These are phyloP conservation scores for Candida cerambycidarum DNA, from an alignment of 805 yeast species.

Conservation along the genomic window DNA sequence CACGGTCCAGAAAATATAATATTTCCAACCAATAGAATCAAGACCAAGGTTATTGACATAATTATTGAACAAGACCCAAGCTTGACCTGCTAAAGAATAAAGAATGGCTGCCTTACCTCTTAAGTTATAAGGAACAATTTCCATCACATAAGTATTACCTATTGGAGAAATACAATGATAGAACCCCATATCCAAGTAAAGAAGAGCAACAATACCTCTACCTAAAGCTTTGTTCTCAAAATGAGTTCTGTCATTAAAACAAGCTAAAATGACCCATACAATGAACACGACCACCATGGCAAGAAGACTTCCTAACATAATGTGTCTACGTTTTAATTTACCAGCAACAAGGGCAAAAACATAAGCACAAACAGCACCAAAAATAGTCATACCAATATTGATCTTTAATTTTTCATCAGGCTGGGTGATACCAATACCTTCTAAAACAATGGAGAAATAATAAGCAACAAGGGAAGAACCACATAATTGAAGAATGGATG, in stretches of 20 bases:
- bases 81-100: slow-evolving; percentile 15
- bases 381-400: slow-evolving; percentile 49
- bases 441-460: slow-evolving; percentile 48
- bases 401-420: slow-evolving; percentile 43
- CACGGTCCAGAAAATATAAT: slow-evolving; percentile 23
- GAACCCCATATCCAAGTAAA: slow-evolving; percentile 20
- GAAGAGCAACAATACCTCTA: slow-evolving; percentile 22
- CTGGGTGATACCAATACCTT: slow-evolving; percentile 50
- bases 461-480: slow-evolving; percentile 53
- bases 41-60: slow-evolving; percentile 18
- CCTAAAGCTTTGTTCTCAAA: slow-evolving; percentile 7
- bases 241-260: slow-evolving; percentile 16
- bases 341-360: slow-evolving; percentile 16
- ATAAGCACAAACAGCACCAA: slow-evolving; percentile 34
- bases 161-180: slow-evolving; percentile 35
- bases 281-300: slow-evolving; percentile 22
- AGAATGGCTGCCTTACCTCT: slow-evolving; percentile 34
- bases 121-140: slow-evolving; percentile 31
- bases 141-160: slow-evolving; percentile 25
- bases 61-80: slow-evolving; percentile 18
- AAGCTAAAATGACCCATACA: slow-evolving; percentile 21
- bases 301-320: slow-evolving; percentile 22
- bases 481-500: slow-evolving; percentile 24
- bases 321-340: slow-evolving; percentile 22
- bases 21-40: slow-evolving; percentile 18